Base-by-base conservation (phyloP, 2,329 filamentous ascomycete genomes). In the Epichloe aotearoae region DNA sequence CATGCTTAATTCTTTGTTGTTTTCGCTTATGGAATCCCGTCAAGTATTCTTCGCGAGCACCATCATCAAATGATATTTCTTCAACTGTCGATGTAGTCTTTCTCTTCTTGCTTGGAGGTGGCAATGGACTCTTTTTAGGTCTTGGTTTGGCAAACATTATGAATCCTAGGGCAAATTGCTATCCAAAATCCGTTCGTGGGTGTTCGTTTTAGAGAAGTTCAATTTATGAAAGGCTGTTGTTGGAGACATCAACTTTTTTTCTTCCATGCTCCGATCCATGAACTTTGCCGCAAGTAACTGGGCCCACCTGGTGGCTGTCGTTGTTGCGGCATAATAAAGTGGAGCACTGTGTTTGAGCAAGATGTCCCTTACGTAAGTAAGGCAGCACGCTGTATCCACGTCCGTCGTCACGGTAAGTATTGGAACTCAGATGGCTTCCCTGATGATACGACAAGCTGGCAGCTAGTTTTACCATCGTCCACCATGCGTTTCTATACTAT, bases 21-120 rank as follows among this genome's bases (percentile, higher is more conserved):
- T 96, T 97, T 67, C 93, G 84, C 75, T 97, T 98, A 73, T 91
- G 90, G 69, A 98, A 98, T 3, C 93, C 93, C 0, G 89, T 96
- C 52, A 98, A 75, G 64, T 87, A 98, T 62, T 97, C 89, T 56
- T 85, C 73, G 56, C 93, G 83, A 44, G 86, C 86, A 54, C 76
- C 75, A 54, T 77, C 71, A 70, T 98, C 89, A 70, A 97, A 98
- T 49, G 73, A 80, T 66, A 98, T 84, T 65, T 95, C 88, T 62
- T 90, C 87, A 53, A 87, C 73, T 39, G 73, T 69, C 44, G 73
- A 71, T 14, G 74, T 63, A 54, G 67, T 66, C 65, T 85, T 87
- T 56, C 85, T 75, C 61, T 81, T 84, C 68, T 85, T 88, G n/a
- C 70, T 71, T 12, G 74, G 74, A 1, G 79, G 76, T 15, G 76